phyloP scores from a whole-genome alignment of 1,284 basidiomycete species.

The Microbotryomycetes sp. region DNA sequence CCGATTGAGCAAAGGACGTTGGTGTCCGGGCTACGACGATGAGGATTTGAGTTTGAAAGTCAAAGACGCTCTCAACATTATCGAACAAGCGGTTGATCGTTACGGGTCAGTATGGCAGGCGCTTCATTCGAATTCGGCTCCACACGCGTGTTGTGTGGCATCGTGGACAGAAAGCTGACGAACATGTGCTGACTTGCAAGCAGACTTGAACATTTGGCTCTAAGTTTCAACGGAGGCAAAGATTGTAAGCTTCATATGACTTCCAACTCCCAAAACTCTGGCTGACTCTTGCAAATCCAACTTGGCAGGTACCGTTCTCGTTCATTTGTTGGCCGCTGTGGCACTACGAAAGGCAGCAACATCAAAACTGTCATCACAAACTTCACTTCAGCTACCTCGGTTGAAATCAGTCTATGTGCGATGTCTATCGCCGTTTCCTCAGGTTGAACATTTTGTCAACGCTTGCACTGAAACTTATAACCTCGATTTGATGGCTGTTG shows the following conservation, averaged over 20 bases:
- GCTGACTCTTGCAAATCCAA: background rate
- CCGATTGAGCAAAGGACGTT: no score
- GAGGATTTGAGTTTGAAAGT: constrained; percentile 54
- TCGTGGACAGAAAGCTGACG: background rate
- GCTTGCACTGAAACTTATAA: constrained; percentile 61
- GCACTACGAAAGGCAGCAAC: constrained; percentile 5
- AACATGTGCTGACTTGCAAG: background rate
- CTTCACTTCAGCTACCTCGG: constrained; percentile 12
- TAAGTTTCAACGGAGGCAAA: constrained; percentile 98
- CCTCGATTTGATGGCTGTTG: constrained; percentile 69
- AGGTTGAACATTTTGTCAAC: constrained; percentile 77
- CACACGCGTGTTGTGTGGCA: background rate
- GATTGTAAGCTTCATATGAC: constrained; percentile 62
- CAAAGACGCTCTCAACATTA: constrained; percentile 66
- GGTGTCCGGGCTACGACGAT: background rate
- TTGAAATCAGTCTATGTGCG: constrained; percentile 67
- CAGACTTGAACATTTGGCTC: constrained; percentile 33
- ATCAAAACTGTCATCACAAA: constrained; percentile 39
- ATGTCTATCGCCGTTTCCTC: constrained; percentile 75
- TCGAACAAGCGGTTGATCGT: constrained; percentile 63
- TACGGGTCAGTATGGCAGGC: constrained; percentile 55
- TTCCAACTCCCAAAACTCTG: background rate
- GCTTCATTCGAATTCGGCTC: background rate
- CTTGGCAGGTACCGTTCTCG: constrained; percentile 74
- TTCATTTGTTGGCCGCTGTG: constrained; percentile 74